These are phyloP conservation scores for Pythium apleroticum DNA, from an alignment of 352 stramenopile species.

Conservation along the genomic window DNA sequence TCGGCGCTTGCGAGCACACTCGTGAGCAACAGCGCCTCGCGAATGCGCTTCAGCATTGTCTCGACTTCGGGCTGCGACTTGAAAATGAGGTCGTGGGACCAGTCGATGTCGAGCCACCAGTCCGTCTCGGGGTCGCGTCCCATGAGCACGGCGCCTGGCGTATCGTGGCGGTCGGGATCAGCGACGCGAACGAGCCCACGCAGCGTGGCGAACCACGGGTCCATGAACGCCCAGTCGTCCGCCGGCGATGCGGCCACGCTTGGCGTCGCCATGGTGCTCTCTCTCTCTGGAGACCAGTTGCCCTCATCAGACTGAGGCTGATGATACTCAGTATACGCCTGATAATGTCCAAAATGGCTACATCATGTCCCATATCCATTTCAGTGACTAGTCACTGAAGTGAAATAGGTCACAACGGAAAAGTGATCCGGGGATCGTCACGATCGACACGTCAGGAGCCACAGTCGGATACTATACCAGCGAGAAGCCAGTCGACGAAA, in stretches of 20 bases:
- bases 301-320: background rate
- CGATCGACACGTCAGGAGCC: slow-evolving; percentile 1
- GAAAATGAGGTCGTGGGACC: background rate
- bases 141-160: background rate
- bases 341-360: background rate
- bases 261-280: background rate
- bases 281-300: too few species aligned
- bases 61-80: background rate
- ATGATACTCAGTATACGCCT: background rate
- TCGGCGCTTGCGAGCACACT: slow-evolving; percentile 8
- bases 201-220: slow-evolving; percentile 11
- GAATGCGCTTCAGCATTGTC: background rate
- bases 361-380: background rate
- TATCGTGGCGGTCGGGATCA: background rate
- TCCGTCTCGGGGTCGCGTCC: slow-evolving; percentile 11
- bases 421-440: background rate
- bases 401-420: background rate
- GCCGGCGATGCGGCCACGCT: background rate
- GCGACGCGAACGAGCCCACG: background rate
- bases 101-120: slow-evolving; percentile 9
- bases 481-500: background rate
- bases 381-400: slow-evolving; percentile 19
- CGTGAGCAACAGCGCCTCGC: slow-evolving; percentile 8
- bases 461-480: background rate
- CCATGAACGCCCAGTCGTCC: slow-evolving; percentile 9